These are phyloP conservation scores for Cercis canadensis DNA, from an alignment of 306 rosid genomes.

Conservation along the genomic window DNA sequence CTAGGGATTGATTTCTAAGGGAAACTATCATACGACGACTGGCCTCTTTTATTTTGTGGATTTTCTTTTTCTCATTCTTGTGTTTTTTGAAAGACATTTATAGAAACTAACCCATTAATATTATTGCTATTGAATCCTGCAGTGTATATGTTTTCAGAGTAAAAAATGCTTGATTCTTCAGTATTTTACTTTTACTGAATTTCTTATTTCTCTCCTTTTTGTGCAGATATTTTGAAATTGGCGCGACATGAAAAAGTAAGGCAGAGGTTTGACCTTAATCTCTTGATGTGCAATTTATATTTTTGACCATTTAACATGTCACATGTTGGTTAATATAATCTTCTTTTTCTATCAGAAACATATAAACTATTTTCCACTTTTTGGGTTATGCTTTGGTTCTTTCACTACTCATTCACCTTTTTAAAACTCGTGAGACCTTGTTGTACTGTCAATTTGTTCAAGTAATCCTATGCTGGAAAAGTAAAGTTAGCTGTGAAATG, in stretches of 20 bases:
- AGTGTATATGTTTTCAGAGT: neutral
- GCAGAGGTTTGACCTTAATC: slow-evolving; percentile 72
- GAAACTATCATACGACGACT: slow-evolving; percentile 11
- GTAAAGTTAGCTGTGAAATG: too few relatives aligned
- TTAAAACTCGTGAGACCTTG: too few relatives aligned
- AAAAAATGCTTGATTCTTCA: slow-evolving; percentile 23
- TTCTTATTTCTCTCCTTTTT: slow-evolving; percentile 21
- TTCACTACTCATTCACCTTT: too few relatives aligned
- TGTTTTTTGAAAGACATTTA: neutral
- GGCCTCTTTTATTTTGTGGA: slow-evolving; percentile 9
- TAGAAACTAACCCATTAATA: slow-evolving; percentile 1
- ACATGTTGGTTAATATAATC: too few relatives aligned
- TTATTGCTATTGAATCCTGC: slow-evolving; percentile 11
- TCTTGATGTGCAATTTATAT: neutral
- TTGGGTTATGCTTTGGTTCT: too few relatives aligned
- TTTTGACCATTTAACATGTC: neutral
- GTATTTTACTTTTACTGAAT: slow-evolving; percentile 4
- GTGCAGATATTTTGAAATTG: slow-evolving; percentile 79
- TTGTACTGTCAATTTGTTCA: too few relatives aligned
- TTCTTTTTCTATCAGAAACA: too few relatives aligned
- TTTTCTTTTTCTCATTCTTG: slow-evolving; percentile 26
- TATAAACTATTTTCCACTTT: too few relatives aligned
- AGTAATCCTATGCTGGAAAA: too few relatives aligned
- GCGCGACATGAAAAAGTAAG: slow-evolving; percentile 87
- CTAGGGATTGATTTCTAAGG: slow-evolving; percentile 21